phyloP scores from a whole-genome alignment of 129 eudicot genomes.

The Pulicaria dysenterica region DNA sequence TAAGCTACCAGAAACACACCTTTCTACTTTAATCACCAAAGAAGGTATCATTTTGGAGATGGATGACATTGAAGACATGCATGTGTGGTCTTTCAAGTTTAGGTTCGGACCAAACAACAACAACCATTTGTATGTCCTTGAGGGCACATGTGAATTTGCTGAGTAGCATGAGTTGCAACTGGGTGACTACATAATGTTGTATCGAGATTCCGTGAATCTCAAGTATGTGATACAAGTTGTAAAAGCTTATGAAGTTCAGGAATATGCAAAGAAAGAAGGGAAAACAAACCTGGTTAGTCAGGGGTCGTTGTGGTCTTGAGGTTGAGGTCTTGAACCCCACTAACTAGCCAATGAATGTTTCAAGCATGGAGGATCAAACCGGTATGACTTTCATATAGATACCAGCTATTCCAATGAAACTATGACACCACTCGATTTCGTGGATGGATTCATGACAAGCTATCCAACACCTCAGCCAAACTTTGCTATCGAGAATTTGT shows the following conservation, averaged over 20 bases:
- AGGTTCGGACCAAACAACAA: conserved; percentile 96
- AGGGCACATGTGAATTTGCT: conserved; percentile 83
- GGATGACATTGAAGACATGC: conserved; percentile 81
- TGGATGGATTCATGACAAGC: conserved; percentile 60
- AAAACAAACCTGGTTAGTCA: conserved; percentile 18
- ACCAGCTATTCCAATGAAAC: conserved; percentile 63
- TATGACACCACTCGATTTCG: conserved; percentile 46
- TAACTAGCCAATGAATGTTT: conserved; percentile 31
- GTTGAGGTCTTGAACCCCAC: conserved; percentile 33
- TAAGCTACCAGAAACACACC: conserved; percentile 75
- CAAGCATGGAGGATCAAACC: conserved; percentile 36
- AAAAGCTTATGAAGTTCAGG: conserved; percentile 48
- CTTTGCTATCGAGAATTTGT: conserved; percentile 60
- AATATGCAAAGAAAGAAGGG: conserved; percentile 33
- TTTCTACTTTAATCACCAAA: conserved; percentile 61
- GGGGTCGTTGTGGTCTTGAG: conserved; percentile 36
- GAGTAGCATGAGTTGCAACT: conserved; percentile 54
- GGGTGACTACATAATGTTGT: too few species aligned
- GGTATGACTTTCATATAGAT: conserved; percentile 57
- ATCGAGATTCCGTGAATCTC: conserved; percentile 54
- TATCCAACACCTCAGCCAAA: conserved; percentile 45
- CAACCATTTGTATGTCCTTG: conserved; percentile 96
- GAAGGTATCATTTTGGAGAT: conserved; percentile 72
- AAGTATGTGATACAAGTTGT: conserved; percentile 61
- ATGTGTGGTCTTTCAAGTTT: conserved; percentile 81